Base-by-base conservation (phyloP, 768 basidiomycete species). In the Lactifluus subvellereus region DNA sequence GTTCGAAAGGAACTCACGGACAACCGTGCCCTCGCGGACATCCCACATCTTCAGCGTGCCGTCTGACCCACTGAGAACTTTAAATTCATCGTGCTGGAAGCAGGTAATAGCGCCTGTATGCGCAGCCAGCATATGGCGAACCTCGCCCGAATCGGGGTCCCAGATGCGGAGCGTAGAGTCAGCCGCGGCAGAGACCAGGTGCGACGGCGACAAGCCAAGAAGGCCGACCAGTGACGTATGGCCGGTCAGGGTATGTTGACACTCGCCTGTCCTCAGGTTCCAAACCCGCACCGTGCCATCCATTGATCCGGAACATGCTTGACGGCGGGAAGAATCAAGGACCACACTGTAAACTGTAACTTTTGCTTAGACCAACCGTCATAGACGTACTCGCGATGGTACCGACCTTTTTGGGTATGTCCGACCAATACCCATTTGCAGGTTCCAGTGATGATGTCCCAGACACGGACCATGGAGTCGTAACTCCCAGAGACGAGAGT, bases 31-130 rank as follows among this genome's bases (percentile, higher is more conserved):
- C 59, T 94, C 91, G 42, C 87, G 78, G 64, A 96, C 81, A 72
- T 98, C 91, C 97, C 97, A 99, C 87, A 98, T 91, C 80, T 98
- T 98, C 69, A 99, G 80, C 62, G 91, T 93, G 16, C 97, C 97
- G 68, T 98, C 97, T 14, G 89, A 91, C 13, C 96, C 96, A 70
- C 89, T 92, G 33, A 99, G 81, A 50, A 98, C 92, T 72, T 97
- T 98, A 79, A 91, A 93, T 72, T 98, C 95, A 73, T 98, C 96
- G 68, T 97, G 94, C 74, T 96, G 94, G 81, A 98, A 98, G 76
- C 96, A 99, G 18, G 97, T 98, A 68, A 99, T 98, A n/a, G 96
- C 94, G 22, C 95, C 96, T 6, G 89, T 89, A 73, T 98, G 96
- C 1, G 91, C 93, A 4, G 88, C 86, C 35, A 99, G 82, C 0